Conservation (phyloP, 1,284 basidiomycete genomes). For the Pseudozyma flocculosa region DNA sequence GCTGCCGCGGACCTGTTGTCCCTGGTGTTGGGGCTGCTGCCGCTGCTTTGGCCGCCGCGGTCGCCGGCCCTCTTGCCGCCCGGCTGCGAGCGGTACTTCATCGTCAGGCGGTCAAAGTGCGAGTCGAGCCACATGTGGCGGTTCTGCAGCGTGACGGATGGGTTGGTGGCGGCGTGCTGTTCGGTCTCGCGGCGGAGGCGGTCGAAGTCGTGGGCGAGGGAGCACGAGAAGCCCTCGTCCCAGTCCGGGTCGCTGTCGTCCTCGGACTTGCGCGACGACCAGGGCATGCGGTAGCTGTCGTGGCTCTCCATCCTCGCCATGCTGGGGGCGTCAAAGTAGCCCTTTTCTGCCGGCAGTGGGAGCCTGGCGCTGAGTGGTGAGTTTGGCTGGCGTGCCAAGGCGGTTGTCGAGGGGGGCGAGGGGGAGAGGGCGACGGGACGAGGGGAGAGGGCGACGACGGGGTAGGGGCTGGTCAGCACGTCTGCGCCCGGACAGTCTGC, state of each 20-base stretch:
- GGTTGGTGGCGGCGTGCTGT: background rate
- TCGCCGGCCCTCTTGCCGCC: conserved; percentile 9
- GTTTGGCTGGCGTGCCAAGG: background rate
- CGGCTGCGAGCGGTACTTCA: conserved; percentile 6
- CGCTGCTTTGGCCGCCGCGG: background rate
- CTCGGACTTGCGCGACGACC: background rate
- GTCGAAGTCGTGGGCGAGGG: conserved; percentile 31
- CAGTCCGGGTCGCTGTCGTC: background rate
- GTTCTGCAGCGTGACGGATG: background rate
- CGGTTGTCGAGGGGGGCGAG: background rate
- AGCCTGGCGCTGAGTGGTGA: background rate
- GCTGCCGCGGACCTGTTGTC: too few species aligned
- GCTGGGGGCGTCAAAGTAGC: background rate
- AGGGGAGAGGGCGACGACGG: background rate
- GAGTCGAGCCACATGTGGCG: conserved; percentile 31
- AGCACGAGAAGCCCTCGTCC: conserved; percentile 15
- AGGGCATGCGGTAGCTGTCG: background rate
- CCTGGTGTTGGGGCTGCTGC: too few species aligned
- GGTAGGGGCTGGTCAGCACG: too few species aligned
- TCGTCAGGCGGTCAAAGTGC: conserved; percentile 28
- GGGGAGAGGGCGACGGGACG: background rate
- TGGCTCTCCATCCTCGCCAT: background rate
- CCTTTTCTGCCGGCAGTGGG: background rate
- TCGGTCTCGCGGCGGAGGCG: conserved; percentile 9
- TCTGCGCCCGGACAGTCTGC: too few species aligned